Conservation (phyloP, 2,329 filamentous ascomycete species). For the Dothidotthia symphoricarpi region DNA sequence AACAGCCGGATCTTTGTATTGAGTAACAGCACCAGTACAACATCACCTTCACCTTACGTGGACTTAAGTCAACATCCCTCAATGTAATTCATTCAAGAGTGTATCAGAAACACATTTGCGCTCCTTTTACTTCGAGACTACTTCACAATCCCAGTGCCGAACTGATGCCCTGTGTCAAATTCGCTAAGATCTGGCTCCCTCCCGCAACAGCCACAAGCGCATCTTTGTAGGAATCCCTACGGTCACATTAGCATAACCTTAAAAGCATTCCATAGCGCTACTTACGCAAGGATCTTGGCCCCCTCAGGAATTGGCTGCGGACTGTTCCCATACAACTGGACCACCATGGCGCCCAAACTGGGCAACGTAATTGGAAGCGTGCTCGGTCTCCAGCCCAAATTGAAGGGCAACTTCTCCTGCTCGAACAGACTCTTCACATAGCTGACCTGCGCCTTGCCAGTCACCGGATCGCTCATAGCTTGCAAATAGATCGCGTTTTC, state of each 20-base stretch:
- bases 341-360: conserved; percentile 14
- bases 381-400: conserved; percentile 16
- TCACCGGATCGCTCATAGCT: conserved; percentile 7
- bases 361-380: conserved; percentile 11
- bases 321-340: conserved; percentile 3
- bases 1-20: too few species aligned
- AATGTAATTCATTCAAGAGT: too few species aligned
- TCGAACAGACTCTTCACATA: conserved; percentile 17
- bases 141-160: conserved; percentile 6
- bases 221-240: conserved; percentile 17
- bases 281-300: conserved; percentile 5
- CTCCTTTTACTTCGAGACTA: too few species aligned
- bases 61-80: too few species aligned
- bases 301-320: conserved; percentile 11
- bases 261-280: neutral
- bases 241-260: neutral
- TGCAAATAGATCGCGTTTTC: conserved; percentile 17
- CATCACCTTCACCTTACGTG: too few species aligned
- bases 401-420: conserved; percentile 16
- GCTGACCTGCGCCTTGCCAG: conserved; percentile 9
- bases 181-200: conserved; percentile 10
- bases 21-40: too few species aligned
- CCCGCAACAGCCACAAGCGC: conserved; percentile 9
- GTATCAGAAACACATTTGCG: too few species aligned
- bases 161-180: conserved; percentile 16